These are phyloP conservation scores for Arthrobotrys conoides DNA, from an alignment of 2,329 filamentous ascomycete genomes.

Conservation along the genomic window DNA sequence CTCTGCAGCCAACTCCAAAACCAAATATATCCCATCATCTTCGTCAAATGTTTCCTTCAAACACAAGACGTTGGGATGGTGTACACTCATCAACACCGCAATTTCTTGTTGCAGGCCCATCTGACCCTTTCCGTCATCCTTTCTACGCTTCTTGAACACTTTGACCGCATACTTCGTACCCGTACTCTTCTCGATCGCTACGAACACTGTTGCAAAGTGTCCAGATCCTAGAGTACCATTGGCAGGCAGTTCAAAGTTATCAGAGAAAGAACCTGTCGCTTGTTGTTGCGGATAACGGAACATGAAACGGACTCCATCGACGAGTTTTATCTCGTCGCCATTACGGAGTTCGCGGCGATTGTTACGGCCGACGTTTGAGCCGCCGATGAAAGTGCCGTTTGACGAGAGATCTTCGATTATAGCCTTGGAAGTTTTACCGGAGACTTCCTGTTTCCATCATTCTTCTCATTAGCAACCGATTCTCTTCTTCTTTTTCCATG, in stretches of 20 bases:
- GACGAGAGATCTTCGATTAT: conserved; percentile 93
- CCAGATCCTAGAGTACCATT: conserved; percentile 84
- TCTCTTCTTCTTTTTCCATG: background rate
- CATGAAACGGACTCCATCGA: conserved; percentile 87
- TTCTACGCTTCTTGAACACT: conserved; percentile 87
- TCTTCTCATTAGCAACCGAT: conserved; percentile 71
- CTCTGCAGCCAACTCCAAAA: conserved; percentile 89
- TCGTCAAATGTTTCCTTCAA: conserved; percentile 97
- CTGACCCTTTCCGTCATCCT: conserved; percentile 86
- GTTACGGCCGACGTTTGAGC: conserved; percentile 90
- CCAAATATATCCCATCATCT: conserved; percentile 87
- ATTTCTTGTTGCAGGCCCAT: conserved; percentile 95
- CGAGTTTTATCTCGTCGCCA: conserved; percentile 88
- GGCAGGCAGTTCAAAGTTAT: conserved; percentile 87
- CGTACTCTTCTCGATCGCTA: conserved; percentile 87
- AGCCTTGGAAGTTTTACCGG: conserved; percentile 73
- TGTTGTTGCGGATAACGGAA: conserved; percentile 88
- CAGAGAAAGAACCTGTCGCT: conserved; percentile 81
- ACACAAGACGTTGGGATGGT: conserved; percentile 91
- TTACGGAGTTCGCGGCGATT: conserved; percentile 89
- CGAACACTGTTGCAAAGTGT: conserved; percentile 93
- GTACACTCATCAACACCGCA: conserved; percentile 95
- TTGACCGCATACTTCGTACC: conserved; percentile 92
- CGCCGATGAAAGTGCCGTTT: conserved; percentile 97
- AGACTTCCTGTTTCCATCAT: conserved; percentile 66